phyloP scores from a whole-genome alignment of 208 protist genomes.

The Leptomonas seymouri region DNA sequence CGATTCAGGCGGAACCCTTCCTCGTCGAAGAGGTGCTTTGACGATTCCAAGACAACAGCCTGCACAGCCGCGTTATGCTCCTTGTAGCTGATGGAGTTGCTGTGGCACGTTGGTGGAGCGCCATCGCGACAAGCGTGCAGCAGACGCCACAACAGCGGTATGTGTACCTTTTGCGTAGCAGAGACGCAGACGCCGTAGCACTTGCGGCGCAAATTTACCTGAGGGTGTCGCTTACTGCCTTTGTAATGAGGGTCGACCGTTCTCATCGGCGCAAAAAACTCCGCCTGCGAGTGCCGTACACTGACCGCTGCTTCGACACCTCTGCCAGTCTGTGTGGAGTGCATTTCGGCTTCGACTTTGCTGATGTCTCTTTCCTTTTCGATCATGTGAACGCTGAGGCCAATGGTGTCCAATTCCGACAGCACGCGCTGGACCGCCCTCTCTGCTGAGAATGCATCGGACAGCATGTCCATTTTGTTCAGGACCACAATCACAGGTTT shows the following conservation, averaged over 20 bases:
- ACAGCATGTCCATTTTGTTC: constrained; percentile 88
- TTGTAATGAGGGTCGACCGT: constrained; percentile 60
- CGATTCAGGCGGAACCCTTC: constrained; percentile 77
- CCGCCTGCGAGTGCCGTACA: constrained; percentile 9
- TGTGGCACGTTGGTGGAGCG: constrained; percentile 55
- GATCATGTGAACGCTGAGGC: constrained; percentile 73
- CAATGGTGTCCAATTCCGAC: constrained; percentile 51
- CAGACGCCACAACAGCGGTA: constrained; percentile 72
- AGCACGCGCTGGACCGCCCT: constrained; percentile 47
- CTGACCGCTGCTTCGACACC: constrained; percentile 1
- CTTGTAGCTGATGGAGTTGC: constrained; percentile 36
- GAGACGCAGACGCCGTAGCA: constrained; percentile 86
- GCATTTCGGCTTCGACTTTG: constrained; percentile 10
- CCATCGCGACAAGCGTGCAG: constrained; percentile 47
- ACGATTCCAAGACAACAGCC: constrained; percentile 85
- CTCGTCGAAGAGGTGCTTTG: constrained; percentile 91
- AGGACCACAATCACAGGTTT: constrained; percentile 86
- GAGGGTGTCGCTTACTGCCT: constrained; percentile 65
- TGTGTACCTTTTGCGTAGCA: constrained; percentile 47
- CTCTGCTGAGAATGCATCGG: constrained; percentile 53
- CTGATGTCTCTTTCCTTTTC: constrained; percentile 46
- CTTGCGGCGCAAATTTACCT: constrained; percentile 67
- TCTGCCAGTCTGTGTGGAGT: not conserved
- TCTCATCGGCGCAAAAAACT: constrained; percentile 74
- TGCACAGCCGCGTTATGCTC: constrained; percentile 77